Base-by-base conservation (phyloP, 2,329 filamentous ascomycete species). In the Graphilbum fragrans region DNA sequence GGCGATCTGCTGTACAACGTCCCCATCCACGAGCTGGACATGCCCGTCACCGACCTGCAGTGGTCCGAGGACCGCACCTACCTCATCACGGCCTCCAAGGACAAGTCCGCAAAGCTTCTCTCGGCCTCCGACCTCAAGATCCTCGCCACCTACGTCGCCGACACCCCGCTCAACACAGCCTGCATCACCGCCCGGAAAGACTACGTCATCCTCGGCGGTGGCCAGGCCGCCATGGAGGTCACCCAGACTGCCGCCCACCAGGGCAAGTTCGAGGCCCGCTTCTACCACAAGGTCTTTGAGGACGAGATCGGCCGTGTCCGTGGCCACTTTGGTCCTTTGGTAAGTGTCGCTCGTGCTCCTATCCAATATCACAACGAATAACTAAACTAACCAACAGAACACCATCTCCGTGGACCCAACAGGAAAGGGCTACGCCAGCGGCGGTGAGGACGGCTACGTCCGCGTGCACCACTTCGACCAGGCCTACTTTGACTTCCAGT, bases 241-340 rank as follows among this genome's bases (percentile, higher is more conserved):
- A 98, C 92, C 45, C 93, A 86, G 41, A 96, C 92, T 39, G 82
- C 82, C 27, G 81, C 87, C 38, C 79, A 92, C 52, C 92, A 98
- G 72, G 92, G 92, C 67, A 96, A 96, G 69, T 98, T 98, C 71
- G 92, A 98, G 67, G 92, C 92, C 35, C 81, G 92, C 51, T 98
- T 98, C 75, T 98, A 95, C 74, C 92, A 98, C 80, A 96, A 94
- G 76, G 82, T 98, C 62, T 96, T 98, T 62, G 87, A 94, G 66
- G 90, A 98, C 65, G 92, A 98, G 71, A 90, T 96, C 57, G 92
- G 92, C 53, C 82, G 92, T 71, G 92, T 98, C 50, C 78, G 87
- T 59, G 92, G 92, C 49, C 92, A 98, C 65, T 98, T 98, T 66
- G 92, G 92, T 59, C 92, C 84, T 51, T 72, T 95, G 59, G 64